phyloP scores from a whole-genome alignment of 2,329 filamentous ascomycete genomes.

The Colletotrichum euphorbiae region DNA sequence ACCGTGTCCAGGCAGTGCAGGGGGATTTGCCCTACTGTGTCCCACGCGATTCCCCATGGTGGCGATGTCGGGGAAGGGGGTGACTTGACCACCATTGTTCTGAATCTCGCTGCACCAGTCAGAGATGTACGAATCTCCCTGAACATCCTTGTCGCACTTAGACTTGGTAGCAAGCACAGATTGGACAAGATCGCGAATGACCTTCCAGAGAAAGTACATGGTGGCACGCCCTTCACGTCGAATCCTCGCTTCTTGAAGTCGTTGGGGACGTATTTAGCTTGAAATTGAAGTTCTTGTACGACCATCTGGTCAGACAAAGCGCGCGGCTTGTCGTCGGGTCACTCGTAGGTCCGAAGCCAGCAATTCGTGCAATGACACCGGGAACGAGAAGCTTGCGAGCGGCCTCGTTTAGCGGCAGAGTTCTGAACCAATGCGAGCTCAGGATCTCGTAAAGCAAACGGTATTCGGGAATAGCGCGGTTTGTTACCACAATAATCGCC shows the following conservation, averaged over 20 bases:
- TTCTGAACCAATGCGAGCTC: slow-evolving; percentile 62
- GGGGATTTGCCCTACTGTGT: too few species aligned
- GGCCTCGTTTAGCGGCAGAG: too few species aligned
- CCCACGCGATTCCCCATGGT: slow-evolving; percentile 45
- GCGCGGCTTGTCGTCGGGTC: slow-evolving; percentile 44
- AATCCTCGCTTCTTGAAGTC: slow-evolving; percentile 59
- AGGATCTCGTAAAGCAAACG: slow-evolving; percentile 58
- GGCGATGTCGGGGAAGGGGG: slow-evolving; percentile 56
- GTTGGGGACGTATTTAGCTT: slow-evolving; percentile 57
- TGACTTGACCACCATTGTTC: slow-evolving; percentile 52
- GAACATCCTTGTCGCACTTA: slow-evolving; percentile 45
- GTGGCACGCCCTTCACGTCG: slow-evolving; percentile 50
- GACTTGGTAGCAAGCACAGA: slow-evolving; percentile 51
- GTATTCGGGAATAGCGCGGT: slow-evolving; percentile 53
- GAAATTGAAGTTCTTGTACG: slow-evolving; percentile 59
- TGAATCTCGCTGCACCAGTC: slow-evolving; percentile 56
- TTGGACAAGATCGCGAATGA: slow-evolving; percentile 55
- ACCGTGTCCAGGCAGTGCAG: background rate
- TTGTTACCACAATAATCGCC: slow-evolving; percentile 54
- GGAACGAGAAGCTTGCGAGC: slow-evolving; percentile 57
- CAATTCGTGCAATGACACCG: slow-evolving; percentile 54
- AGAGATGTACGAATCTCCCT: slow-evolving; percentile 49
- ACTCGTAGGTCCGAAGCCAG: slow-evolving; percentile 50
- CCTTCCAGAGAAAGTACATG: slow-evolving; percentile 57
- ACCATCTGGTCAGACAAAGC: slow-evolving; percentile 51